Conservation (phyloP, 345 rosid genomes). For the Corchorus olitorius region DNA sequence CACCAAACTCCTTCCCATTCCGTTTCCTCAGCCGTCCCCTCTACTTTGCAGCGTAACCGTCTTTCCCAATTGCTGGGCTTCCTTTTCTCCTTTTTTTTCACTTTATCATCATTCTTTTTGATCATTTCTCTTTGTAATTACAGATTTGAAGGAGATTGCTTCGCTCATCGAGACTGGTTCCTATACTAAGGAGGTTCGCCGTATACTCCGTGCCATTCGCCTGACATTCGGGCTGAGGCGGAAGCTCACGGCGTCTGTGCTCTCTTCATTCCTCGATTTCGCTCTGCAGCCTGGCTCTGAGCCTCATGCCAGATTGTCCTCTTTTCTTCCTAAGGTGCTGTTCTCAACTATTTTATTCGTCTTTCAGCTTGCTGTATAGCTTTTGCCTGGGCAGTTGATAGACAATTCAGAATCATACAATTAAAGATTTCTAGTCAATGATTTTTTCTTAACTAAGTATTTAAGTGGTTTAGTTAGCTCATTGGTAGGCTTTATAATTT, state of each 20-base stretch:
- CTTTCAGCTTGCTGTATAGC: background rate
- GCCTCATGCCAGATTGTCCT: constrained; percentile 49
- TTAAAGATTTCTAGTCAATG: background rate
- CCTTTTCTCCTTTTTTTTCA: constrained; percentile 1
- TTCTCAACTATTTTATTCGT: background rate
- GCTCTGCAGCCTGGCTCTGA: constrained; percentile 69
- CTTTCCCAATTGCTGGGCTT: constrained; percentile 15
- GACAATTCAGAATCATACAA: background rate
- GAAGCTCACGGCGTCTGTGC: constrained; percentile 53
- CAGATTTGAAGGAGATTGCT: constrained; percentile 81
- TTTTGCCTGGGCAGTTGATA: background rate
- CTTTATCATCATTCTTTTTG: background rate
- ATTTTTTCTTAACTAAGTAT: background rate
- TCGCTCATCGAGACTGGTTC: constrained; percentile 72
- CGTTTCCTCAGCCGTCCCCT: constrained; percentile 53
- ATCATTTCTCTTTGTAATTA: background rate
- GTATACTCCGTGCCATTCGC: constrained; percentile 69
- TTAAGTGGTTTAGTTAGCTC: background rate
- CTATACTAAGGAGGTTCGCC: constrained; percentile 65
- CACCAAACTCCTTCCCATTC: constrained; percentile 58
- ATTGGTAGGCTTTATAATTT: background rate
- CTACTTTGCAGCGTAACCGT: constrained; percentile 58
- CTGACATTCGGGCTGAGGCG: constrained; percentile 62
- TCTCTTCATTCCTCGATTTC: constrained; percentile 63
- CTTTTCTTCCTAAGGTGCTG: constrained; percentile 61